Evolutionary conservation across 371 early-diverging fungal species (phyloP), one percentile per base, ranked within the genome.

Genomic region (Actinomortierella wolfii): DNA sequence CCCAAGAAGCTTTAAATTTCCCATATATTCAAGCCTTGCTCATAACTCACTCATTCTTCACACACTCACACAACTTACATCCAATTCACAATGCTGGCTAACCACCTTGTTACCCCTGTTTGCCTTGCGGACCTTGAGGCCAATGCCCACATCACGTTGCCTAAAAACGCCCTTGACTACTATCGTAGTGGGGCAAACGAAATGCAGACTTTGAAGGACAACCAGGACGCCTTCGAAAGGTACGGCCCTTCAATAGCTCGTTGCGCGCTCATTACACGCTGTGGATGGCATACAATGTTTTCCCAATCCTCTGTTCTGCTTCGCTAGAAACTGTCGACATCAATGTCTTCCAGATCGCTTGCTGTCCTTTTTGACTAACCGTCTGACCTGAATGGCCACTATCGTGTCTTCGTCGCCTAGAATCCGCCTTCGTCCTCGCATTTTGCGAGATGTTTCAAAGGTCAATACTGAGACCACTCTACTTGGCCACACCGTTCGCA

Each of bases 371-470:
- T 44, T 44, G 24, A 17, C 75, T 74, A 83, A 55, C 55, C 20
- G 48, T 47, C 23, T 8, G 17, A 21, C 7, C 23, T 5, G 48
- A 6, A 20, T 21, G 9, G 20, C 20, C 6, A 47, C 8, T 47
- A 47, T 5, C n/a, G 50, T 56, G 18, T 55, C 43, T 13, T 90
- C 90, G 9, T 92, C 88, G 71, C 88, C 86, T 54, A 87, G 92
- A 56, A 85, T 91, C 48, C 89, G 86, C 81, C 69, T 94, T 25
- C 86, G 87, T 49, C 93, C 94, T 25, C 85, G 92, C 29, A 85
- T 93, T 57, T 79, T 94, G 66, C 83, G 89, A 20, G 85, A 93
- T 68, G 92, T 93, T 7, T 81, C 86, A 40, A 66, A 83, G 24
- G 78, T 94, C 5, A 77, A 82, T 52, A 81, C 85, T 18, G 80